A percentile compares a stretch with the other conserved stretches of the same genome.
phyloP scores from a whole-genome alignment of 768 basidiomycete species.

The Tulasnella sp. region DNA sequence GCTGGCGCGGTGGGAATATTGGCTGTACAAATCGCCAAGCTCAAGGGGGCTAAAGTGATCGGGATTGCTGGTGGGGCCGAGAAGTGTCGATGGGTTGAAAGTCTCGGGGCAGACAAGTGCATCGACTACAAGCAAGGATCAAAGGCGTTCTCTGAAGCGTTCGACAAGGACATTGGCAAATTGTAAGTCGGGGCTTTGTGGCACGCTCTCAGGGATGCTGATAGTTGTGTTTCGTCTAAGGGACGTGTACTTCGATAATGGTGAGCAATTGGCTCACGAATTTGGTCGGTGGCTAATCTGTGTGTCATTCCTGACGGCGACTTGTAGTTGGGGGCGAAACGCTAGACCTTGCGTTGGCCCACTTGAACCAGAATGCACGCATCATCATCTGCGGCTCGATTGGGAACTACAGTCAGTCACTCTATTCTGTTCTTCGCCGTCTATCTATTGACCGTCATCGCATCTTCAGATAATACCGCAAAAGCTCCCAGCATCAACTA shows the following conservation, averaged over 20 bases:
- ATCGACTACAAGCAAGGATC: conserved; percentile 78
- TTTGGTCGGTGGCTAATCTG: no score
- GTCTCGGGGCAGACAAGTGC: conserved; percentile 67
- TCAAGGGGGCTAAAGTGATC: conserved; percentile 67
- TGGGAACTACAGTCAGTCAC: conserved; percentile 59
- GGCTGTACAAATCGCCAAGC: conserved; percentile 74
- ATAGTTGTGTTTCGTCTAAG: no score
- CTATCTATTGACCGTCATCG: neutral
- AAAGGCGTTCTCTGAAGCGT: conserved; percentile 53
- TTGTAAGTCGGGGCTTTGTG: no score
- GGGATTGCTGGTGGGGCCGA: conserved; percentile 77
- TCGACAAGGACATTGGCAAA: conserved; percentile 58
- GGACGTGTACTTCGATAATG: conserved; percentile 79
- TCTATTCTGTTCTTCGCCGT: neutral
- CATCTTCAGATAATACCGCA: conserved; percentile 30
- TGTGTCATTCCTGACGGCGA: neutral
- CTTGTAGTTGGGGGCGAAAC: conserved; percentile 47
- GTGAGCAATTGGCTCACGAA: conserved; percentile 22
- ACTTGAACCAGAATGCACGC: conserved; percentile 66
- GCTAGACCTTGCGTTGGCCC: conserved; percentile 61
- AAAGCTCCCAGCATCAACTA: conserved; percentile 61
- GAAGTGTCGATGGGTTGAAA: conserved; percentile 78
- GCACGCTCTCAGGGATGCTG: no score
- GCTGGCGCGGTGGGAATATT: conserved; percentile 80
- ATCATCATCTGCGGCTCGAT: conserved; percentile 82